These are phyloP conservation scores for Ceratocystis cacaofunesta DNA, from an alignment of 2,329 filamentous ascomycete genomes.

Conservation along the genomic window DNA sequence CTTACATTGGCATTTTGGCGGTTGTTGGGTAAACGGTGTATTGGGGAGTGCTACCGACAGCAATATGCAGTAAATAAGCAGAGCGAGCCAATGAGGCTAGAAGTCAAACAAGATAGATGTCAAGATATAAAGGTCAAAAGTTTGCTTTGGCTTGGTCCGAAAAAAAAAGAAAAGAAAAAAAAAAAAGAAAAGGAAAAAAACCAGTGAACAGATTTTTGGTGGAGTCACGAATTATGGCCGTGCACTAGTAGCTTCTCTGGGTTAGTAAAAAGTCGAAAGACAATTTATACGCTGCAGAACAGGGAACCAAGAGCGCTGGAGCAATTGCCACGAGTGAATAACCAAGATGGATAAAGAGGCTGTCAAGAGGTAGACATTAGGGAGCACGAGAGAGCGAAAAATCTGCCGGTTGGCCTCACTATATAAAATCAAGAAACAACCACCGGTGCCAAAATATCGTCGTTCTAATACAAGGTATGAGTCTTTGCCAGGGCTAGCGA, in stretches of 20 bases:
- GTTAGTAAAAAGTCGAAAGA: not conserved
- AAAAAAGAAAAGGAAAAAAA: not conserved
- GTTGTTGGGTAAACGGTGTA: not conserved
- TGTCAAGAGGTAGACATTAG: too few relatives aligned
- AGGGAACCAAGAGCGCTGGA: too few relatives aligned
- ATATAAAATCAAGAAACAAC: too few relatives aligned
- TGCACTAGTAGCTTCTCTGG: not conserved
- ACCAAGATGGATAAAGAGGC: too few relatives aligned
- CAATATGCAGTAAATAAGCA: not conserved
- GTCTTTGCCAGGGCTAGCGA: too few relatives aligned
- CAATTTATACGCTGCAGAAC: not conserved
- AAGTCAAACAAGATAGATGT: not conserved
- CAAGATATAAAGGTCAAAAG: too few relatives aligned
- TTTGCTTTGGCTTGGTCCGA: too few relatives aligned
- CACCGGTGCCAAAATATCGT: too few relatives aligned
- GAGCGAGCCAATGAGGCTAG: not conserved
- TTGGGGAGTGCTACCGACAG: not conserved
- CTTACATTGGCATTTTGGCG: constrained; percentile 16
- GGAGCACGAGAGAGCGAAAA: too few relatives aligned
- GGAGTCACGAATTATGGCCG: not conserved
- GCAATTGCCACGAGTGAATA: too few relatives aligned
- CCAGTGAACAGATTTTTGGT: constrained; percentile 10
- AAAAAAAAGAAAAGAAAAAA: not conserved
- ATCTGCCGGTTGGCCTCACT: too few relatives aligned
- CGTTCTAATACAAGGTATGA: too few relatives aligned